phyloP scores from a whole-genome alignment of 306 rosid genomes.

The Trifolium dubium region DNA sequence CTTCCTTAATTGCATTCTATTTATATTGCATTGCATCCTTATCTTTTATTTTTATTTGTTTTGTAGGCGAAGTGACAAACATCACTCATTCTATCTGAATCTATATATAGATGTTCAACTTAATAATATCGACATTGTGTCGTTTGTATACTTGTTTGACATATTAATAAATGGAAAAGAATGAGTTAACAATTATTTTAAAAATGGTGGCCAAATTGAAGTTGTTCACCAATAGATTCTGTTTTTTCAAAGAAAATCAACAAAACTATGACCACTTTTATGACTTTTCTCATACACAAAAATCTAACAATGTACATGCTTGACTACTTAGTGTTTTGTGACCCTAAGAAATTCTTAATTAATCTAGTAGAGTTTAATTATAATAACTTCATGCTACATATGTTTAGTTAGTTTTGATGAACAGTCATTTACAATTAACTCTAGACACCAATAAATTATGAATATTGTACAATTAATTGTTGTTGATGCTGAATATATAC shows the following conservation, averaged over 20 bases:
- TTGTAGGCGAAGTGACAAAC: no score
- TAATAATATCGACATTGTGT: no score
- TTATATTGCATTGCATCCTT: background rate
- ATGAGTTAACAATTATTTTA: no score
- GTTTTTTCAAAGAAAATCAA: no score
- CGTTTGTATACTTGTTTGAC: background rate
- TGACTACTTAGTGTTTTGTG: background rate
- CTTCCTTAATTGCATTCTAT: background rate
- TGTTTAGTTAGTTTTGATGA: background rate
- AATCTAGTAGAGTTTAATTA: background rate
- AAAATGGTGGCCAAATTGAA: no score
- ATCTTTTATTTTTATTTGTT: background rate
- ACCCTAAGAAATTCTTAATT: background rate
- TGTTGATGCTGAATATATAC: conserved; percentile 19
- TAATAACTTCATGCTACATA: background rate
- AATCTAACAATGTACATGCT: background rate
- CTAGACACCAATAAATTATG: no score
- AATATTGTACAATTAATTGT: background rate
- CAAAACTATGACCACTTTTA: no score
- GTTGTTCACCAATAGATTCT: no score
- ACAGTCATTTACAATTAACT: background rate
- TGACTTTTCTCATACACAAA: background rate
- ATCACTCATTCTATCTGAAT: no score
- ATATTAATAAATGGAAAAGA: background rate
- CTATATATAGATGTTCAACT: no score